Evolutionary conservation across 2,329 filamentous ascomycete species (phyloP), one percentile per base, ranked within the genome.

Genomic region (Colletotrichum nymphaeae): DNA sequence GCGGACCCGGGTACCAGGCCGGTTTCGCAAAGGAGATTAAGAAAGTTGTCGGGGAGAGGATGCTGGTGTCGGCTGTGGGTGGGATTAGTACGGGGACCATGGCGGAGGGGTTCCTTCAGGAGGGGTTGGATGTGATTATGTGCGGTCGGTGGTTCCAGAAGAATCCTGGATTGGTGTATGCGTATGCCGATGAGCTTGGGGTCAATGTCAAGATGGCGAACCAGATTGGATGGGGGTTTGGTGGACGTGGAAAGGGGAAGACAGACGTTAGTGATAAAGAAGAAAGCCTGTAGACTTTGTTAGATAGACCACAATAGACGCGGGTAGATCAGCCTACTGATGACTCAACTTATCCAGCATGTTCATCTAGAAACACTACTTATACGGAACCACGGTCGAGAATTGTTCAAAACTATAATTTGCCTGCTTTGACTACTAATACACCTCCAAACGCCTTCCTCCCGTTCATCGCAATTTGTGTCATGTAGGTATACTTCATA

Each of bases 1-100:
- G 83, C 2, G 90, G 89, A 0, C 90, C 91, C 0, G 92, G 87
- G 0, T 95, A 95, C 83, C 94, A 96, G 81, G 91, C 88, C 0
- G 89, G 88, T 0, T 93, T 95, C 76, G 91, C 94, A 0, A 89
- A 92, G 78, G 86, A 88, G 5, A 89, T 95, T 69, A 95, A 95
- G 84, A 88, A 91, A 76, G 91, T 88, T 1, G 89, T 95, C 0
- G 92, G 92, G 0, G 90, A 93, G 71, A 91, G 78, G 66, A 57
- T 87, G 75, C 67, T 86, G 0, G 82, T 88, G 30, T 82, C 83
- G 11, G 78, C 86, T 0, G 88, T 90, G 0, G 88, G 88, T 0
- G 83, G 77, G n/a, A 89, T 90, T 76, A 84, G 78, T 26, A 82
- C 74, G 0, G 88, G 85, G 0, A 79, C 76, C 1, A 77, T 84